phyloP scores from a whole-genome alignment of 164 flowering plant genomes.

The Paratinospora sagittata region DNA sequence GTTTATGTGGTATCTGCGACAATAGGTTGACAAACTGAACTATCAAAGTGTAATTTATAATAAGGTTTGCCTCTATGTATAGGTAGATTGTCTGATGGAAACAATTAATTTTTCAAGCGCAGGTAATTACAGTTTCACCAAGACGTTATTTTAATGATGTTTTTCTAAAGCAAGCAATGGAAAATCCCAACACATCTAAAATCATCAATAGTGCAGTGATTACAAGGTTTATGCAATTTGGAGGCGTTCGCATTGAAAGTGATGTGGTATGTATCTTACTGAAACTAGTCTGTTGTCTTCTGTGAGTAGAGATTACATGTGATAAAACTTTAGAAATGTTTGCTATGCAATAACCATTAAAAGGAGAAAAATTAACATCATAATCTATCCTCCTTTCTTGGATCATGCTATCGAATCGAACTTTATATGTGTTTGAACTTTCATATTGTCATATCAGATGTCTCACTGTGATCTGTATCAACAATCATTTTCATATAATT shows the following conservation, averaged over 20 bases:
- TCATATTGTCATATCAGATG: too few species aligned
- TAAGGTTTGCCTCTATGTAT: background rate
- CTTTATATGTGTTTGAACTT: too few species aligned
- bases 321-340: too few species aligned
- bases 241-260: constrained; percentile 17
- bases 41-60: background rate
- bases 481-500: too few species aligned
- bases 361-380: too few species aligned
- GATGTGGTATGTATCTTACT: constrained; percentile 11
- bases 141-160: constrained; percentile 10
- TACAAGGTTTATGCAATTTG: constrained; percentile 12
- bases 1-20: background rate
- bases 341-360: too few species aligned
- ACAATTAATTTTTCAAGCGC: background rate
- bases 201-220: constrained; percentile 8
- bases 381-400: too few species aligned
- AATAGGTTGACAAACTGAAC: too few species aligned
- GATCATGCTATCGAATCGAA: too few species aligned
- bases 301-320: background rate
- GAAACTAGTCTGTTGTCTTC: background rate
- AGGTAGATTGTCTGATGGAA: background rate
- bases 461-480: too few species aligned
- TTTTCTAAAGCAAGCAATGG: constrained; percentile 10
- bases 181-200: constrained; percentile 3
- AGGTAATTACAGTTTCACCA: constrained; percentile 12